Evolutionary conservation across 2,329 filamentous ascomycete genomes (phyloP).

Genomic region (Zasmidium cellare): DNA sequence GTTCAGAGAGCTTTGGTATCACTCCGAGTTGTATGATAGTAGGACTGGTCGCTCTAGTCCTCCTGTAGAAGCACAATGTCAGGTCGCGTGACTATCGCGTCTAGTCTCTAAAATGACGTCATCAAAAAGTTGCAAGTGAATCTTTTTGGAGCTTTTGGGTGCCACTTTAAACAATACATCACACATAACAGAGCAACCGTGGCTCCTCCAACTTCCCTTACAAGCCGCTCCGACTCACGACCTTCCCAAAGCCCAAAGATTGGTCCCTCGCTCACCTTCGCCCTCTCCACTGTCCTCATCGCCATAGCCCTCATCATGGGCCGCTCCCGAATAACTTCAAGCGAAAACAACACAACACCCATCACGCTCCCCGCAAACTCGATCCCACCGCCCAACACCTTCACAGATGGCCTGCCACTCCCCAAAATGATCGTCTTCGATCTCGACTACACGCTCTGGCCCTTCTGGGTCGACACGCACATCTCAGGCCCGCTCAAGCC

Average conservation of each 20-base stretch:
- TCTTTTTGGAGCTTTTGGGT: neutral
- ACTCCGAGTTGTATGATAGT: too few species aligned
- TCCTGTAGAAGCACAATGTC: too few species aligned
- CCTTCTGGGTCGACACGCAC: conserved; percentile 97
- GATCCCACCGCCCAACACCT: conserved; percentile 52
- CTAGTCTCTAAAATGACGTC: neutral
- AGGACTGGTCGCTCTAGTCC: too few species aligned
- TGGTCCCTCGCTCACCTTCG: neutral
- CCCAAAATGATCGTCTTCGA: conserved; percentile 89
- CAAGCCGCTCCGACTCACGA: neutral
- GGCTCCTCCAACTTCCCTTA: neutral
- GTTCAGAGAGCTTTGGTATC: conserved; percentile 3
- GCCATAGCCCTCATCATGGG: conserved; percentile 17
- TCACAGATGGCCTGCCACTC: conserved; percentile 68
- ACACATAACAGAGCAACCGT: neutral
- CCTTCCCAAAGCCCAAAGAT: neutral
- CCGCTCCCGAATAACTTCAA: conserved; percentile 12
- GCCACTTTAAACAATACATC: too few species aligned
- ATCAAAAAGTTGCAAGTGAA: neutral
- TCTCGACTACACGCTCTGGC: conserved; percentile 98
- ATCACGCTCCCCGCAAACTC: conserved; percentile 38
- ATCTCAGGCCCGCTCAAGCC: conserved; percentile 70
- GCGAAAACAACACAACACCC: conserved; percentile 30
- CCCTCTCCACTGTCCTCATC: conserved; percentile 12
- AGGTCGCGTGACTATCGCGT: too few species aligned